Evolutionary conservation across 371 early-diverging fungal genomes (phyloP), one percentile per base, ranked within the genome.

Genomic region (Mucor saturninus): DNA sequence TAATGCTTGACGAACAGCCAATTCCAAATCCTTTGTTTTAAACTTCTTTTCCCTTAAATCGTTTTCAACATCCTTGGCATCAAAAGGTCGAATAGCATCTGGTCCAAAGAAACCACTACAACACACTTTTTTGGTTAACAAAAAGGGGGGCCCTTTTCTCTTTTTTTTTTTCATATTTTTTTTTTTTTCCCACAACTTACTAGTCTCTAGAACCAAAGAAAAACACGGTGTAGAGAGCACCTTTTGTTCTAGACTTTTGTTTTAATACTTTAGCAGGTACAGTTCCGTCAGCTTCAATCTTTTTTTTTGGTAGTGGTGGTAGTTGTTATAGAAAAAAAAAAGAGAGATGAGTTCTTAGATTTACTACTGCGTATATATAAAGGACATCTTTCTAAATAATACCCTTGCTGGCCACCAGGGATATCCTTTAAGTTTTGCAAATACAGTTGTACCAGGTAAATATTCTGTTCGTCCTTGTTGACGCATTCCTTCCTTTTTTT

Each of bases 331-430:
- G 28, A 39, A 62, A 53, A 54, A 37, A 4, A 15, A 54, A 55
- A 31, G 15, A 54, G 30, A 28, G 43, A 11, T 40, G 40, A 50
- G 29, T 45, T 37, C 37, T 29, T 38, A 28, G 3, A 21, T 28
- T 49, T 50, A 14, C 43, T 32, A 30, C n/a, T n/a, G n/a, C 14
- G 39, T 32, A 14, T 21, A 40, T 29, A 14, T 9, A 56, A n/a
- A 43, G 10, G 14, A 43, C 14, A 14, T 45, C 13, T 30, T 2
- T 5, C 38, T 49, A 21, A 51, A 15, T 30, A 21, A 56, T 85
- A 89, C 91, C 70, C 84, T 82, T 50, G 87, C 87, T 13, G 91
- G 91, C 91, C 91, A 91, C 89, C 90, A 91, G 7, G 91, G 91
- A 67, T 86, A 91, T 11, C 90, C 90, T 70, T 88, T 88, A 43